phyloP scores from a whole-genome alignment of 2,329 filamentous ascomycete species.

The Blumeriella jaapii region DNA sequence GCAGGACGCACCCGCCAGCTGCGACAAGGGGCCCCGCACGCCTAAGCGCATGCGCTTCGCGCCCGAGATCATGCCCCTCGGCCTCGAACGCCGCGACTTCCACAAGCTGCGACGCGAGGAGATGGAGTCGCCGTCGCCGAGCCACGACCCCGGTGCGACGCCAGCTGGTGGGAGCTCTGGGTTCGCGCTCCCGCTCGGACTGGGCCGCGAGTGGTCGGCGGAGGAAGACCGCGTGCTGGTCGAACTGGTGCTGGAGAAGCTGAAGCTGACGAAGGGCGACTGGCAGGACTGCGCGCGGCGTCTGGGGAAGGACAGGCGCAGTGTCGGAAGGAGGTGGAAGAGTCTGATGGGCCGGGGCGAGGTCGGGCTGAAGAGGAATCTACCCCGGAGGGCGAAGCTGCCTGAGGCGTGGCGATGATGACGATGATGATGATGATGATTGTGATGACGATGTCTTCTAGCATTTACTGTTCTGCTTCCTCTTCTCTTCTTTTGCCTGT shows the following conservation, averaged over 20 bases:
- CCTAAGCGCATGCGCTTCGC: conserved; percentile 50
- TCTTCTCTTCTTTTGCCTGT: background rate
- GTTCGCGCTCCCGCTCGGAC: no score
- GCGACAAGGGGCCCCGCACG: conserved; percentile 31
- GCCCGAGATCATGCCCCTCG: conserved; percentile 47
- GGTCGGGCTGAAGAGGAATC: conserved; percentile 39
- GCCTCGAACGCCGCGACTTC: conserved; percentile 46
- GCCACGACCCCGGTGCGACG: conserved; percentile 17
- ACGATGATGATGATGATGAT: no score
- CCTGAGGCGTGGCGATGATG: conserved; percentile 44
- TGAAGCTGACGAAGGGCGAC: conserved; percentile 50
- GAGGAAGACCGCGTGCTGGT: conserved; percentile 55
- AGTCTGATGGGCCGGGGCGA: conserved; percentile 48
- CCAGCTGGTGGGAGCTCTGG: conserved; percentile 1
- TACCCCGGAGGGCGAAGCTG: conserved; percentile 33
- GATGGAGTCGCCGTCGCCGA: conserved; percentile 1
- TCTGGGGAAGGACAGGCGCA: conserved; percentile 47
- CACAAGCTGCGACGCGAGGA: conserved; percentile 35
- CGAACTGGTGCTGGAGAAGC: conserved; percentile 56
- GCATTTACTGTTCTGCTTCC: background rate
- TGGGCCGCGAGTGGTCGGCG: conserved; percentile 46
- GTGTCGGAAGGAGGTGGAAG: conserved; percentile 50
- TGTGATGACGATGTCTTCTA: background rate
- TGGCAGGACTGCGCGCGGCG: conserved; percentile 57
- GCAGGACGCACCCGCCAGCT: conserved; percentile 10